These are phyloP conservation scores for Rhizopogon vinicolor DNA, from an alignment of 768 basidiomycete species.

Conservation along the genomic window DNA sequence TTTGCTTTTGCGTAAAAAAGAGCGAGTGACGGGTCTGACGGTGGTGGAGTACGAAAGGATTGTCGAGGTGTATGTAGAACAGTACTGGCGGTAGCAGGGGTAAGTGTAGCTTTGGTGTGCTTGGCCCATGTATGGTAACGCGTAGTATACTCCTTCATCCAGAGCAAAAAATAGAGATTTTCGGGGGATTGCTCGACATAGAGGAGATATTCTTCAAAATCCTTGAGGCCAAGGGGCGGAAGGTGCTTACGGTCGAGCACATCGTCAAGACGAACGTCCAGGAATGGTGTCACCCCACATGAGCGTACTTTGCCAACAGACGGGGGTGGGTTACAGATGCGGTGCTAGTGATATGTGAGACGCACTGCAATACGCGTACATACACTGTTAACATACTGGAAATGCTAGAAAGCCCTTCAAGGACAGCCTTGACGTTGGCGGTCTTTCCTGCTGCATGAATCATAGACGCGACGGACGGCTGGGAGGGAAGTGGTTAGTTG, in stretches of 20 bases:
- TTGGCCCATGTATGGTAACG: slow-evolving; percentile 40
- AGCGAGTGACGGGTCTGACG: slow-evolving; percentile 50
- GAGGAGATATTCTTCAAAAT: slow-evolving; percentile 77
- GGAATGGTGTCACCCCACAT: slow-evolving; percentile 61
- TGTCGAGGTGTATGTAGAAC: slow-evolving; percentile 8
- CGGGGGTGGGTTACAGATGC: slow-evolving; percentile 66
- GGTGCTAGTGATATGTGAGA: slow-evolving; percentile 22
- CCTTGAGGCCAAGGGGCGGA: slow-evolving; percentile 73
- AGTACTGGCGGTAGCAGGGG: slow-evolving; percentile 23
- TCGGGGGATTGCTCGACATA: slow-evolving; percentile 75
- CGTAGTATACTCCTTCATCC: slow-evolving; percentile 69
- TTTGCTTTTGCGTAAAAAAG: slow-evolving; percentile 79
- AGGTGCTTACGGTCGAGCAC: slow-evolving; percentile 73
- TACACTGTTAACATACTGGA: slow-evolving; percentile 28
- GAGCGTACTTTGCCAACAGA: slow-evolving; percentile 66
- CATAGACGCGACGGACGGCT: neutral
- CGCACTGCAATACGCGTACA: neutral
- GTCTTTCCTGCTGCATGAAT: slow-evolving; percentile 5
- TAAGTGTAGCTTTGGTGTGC: slow-evolving; percentile 20
- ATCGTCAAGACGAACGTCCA: slow-evolving; percentile 67
- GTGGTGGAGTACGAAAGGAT: slow-evolving; percentile 26
- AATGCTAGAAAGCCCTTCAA: slow-evolving; percentile 31
- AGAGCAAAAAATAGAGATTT: slow-evolving; percentile 82
- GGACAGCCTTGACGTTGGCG: slow-evolving; percentile 27
- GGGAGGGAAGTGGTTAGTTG: neutral